Conservation (phyloP, 2,329 filamentous ascomycete species). For the Fusarium verrucosum region DNA sequence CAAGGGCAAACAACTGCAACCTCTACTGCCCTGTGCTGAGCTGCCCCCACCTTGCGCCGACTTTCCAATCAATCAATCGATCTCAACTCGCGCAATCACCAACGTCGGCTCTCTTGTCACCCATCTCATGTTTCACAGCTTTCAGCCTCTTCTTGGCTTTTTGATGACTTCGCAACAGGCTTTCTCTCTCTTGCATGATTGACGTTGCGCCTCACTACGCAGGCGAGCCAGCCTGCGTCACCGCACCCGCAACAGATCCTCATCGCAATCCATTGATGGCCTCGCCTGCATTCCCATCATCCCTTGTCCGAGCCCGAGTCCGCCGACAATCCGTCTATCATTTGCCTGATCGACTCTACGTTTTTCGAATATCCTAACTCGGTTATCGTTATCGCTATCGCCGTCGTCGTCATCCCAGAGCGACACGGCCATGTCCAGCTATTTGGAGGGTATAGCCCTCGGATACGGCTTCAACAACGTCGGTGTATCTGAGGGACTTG, state of each 20-base stretch:
- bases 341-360: conserved; percentile 16
- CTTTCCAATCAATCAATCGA: neutral
- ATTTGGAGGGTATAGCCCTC: conserved; percentile 37
- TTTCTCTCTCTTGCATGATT: conserved; percentile 17
- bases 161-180: conserved; percentile 13
- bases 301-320: conserved; percentile 15
- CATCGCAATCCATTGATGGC: conserved; percentile 23
- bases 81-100: conserved; percentile 9
- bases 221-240: conserved; percentile 7
- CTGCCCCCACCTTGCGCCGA: conserved; percentile 14
- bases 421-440: conserved; percentile 37
- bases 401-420: neutral
- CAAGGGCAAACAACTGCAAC: conserved; percentile 5
- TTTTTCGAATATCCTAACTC: conserved; percentile 4
- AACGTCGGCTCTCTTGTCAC: conserved; percentile 19
- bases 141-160: conserved; percentile 31
- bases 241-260: neutral
- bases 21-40: no score
- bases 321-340: conserved; percentile 22
- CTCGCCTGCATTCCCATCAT: conserved; percentile 12
- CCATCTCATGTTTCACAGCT: conserved; percentile 31
- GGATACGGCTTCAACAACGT: conserved; percentile 42
- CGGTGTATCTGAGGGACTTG: conserved; percentile 33
- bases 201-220: neutral
- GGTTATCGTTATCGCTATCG: neutral